Evolutionary conservation across 805 yeast species (phyloP).

Genomic region (Saturnispora hagleri): DNA sequence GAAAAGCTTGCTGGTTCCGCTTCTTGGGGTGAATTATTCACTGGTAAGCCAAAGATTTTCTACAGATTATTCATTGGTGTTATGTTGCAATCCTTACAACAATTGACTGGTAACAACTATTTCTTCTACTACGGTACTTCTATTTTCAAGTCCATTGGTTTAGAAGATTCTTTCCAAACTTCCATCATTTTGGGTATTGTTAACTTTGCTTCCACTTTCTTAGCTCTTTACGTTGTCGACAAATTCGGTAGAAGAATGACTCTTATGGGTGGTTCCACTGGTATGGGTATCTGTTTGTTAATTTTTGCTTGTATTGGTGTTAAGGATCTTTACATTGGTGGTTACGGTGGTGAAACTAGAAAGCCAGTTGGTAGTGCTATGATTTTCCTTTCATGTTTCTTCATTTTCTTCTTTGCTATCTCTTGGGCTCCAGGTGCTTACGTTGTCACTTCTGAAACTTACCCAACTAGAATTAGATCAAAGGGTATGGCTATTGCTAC

Average conservation of each 20-base stretch:
- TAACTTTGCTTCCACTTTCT: conserved; percentile 46
- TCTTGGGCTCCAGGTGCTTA: conserved; percentile 72
- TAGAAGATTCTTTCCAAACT: conserved; percentile 48
- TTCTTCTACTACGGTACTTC: conserved; percentile 60
- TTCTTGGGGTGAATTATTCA: conserved; percentile 52
- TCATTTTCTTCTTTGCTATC: conserved; percentile 57
- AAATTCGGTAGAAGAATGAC: conserved; percentile 45
- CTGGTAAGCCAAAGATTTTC: conserved; percentile 55
- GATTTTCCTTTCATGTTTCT: conserved; percentile 58
- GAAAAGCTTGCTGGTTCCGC: conserved; percentile 58
- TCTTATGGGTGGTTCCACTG: conserved; percentile 40
- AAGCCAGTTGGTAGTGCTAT: conserved; percentile 51
- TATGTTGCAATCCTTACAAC: conserved; percentile 51
- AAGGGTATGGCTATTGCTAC: conserved; percentile 58
- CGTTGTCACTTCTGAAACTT: conserved; percentile 58
- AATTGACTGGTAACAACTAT: conserved; percentile 55
- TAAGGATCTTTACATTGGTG: conserved; percentile 34
- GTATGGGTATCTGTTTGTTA: conserved; percentile 48
- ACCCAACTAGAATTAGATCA: conserved; percentile 56
- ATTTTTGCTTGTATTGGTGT: conserved; percentile 56
- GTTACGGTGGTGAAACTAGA: conserved; percentile 31
- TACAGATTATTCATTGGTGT: conserved; percentile 49
- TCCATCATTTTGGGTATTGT: conserved; percentile 50
- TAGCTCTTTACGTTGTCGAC: conserved; percentile 45
- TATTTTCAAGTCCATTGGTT: conserved; percentile 50